Evolutionary conservation across 192 early-diverging fungal genomes (phyloP), one percentile per base, ranked within the genome.

Genomic region (Dissophora ornata): DNA sequence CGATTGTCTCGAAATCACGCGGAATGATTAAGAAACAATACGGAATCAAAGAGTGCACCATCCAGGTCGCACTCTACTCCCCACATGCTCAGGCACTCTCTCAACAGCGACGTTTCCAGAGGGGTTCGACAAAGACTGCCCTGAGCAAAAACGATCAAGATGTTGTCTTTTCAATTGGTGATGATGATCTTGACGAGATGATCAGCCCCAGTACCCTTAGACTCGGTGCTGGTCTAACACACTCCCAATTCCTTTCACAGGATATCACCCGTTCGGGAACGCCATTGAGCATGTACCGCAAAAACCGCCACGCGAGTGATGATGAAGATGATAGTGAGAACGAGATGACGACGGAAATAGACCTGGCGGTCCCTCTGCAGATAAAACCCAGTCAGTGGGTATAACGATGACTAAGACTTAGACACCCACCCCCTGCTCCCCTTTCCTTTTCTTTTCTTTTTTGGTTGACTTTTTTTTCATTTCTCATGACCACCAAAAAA

Each of bases 21-120:
- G 52, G 63, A 25, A 49, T 84, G 51, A 36, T 88, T 16, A 82
- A 80, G 65, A 56, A 13, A 12, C 70, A 68, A 29, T 88, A 83
- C 42, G 74, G 65, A 1, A 87, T 88, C 30, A 87, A 83, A 58
- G 68, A 88, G 21, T 69, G 80, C 7, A 88, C 87, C 12, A 55
- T 88, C 24, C 87, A 88, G 67, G 33, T 88, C 15, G 87, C 86
- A 57, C 9, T 67, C 16, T 77, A 77, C 56, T 22, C 64, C 1
- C 36, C 33, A 18, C 41, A 57, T 18, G 33, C 24, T 21, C 38
- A 38, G 25, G 36, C 38, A 24, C n/a, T 40, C n/a, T 38, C 19
- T 28, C 24, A 9, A 9, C 19, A 38, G 34, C 25, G 21, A 28
- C 62, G 24, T 6, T 13, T 16, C n/a, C n/a, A n/a, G n/a, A n/a